phyloP scores from a whole-genome alignment of 2,329 filamentous ascomycete genomes.

The Aspergillus brunneoviolaceus region DNA sequence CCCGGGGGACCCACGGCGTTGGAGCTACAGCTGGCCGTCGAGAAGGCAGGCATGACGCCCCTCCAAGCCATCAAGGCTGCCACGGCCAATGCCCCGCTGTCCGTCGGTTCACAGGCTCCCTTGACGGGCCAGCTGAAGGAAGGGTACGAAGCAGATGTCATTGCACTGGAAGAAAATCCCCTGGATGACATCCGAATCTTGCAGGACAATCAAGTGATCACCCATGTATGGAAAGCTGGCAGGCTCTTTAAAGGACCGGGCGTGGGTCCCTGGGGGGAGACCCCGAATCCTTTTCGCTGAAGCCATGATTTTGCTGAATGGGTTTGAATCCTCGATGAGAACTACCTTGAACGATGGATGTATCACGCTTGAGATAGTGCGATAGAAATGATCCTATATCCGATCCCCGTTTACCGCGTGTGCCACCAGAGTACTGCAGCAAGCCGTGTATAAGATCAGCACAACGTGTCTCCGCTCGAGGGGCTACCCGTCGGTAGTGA shows the following conservation, averaged over 20 bases:
- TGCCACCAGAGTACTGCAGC: not conserved
- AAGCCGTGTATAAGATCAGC: not conserved
- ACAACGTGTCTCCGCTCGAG: not conserved
- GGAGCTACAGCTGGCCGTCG: slow-evolving; percentile 1
- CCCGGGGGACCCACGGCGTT: not conserved
- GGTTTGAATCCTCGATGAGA: no score
- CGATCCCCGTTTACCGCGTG: not conserved
- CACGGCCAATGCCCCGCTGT: slow-evolving; percentile 1
- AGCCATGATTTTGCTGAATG: no score
- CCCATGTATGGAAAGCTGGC: slow-evolving; percentile 1
- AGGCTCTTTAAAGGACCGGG: slow-evolving; percentile 1
- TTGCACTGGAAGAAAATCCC: slow-evolving; percentile 1
- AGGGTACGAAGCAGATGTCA: slow-evolving; percentile 3
- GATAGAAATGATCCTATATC: not conserved
- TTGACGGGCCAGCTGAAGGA: slow-evolving; percentile 1
- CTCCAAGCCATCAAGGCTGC: slow-evolving; percentile 1
- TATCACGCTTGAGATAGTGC: no score
- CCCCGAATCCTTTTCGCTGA: slow-evolving; percentile 1
- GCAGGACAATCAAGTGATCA: not conserved
- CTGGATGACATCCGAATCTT: not conserved
- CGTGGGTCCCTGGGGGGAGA: slow-evolving; percentile 3
- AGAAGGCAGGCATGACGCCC: slow-evolving; percentile 3
- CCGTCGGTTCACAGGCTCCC: not conserved
- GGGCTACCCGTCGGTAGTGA: not conserved
- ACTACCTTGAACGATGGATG: no score